Percentiles rank a stretch among this genome's conserved stretches.
Conservation (phyloP, 2,329 filamentous ascomycete genomes). For the Dothidotthia symphoricarpi region DNA sequence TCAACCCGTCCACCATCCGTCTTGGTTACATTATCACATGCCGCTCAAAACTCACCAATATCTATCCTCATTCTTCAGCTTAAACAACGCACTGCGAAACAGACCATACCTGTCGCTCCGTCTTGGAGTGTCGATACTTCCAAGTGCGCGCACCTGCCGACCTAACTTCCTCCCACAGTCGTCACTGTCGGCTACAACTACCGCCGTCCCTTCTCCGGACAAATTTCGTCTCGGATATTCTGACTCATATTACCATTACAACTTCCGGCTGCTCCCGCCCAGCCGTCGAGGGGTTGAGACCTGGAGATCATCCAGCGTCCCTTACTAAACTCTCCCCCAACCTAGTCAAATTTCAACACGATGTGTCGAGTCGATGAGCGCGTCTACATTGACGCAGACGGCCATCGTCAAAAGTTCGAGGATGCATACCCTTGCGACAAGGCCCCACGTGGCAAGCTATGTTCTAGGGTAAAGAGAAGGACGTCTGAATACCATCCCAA, state of each 20-base stretch:
- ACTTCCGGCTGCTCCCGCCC: not conserved
- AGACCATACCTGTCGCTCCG: too few species aligned
- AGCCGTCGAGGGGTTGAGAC: constrained; percentile 12
- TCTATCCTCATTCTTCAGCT: constrained; percentile 6
- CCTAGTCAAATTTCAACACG: constrained; percentile 3
- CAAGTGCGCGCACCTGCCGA: too few species aligned
- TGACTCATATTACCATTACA: not conserved
- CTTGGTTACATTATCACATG: constrained; percentile 28
- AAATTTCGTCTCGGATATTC: too few species aligned
- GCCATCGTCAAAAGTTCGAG: constrained; percentile 24
- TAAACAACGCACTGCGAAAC: too few species aligned
- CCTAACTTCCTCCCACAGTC: too few species aligned
- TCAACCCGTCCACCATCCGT: constrained; percentile 22
- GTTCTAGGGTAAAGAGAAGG: constrained; percentile 24
- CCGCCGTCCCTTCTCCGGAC: too few species aligned
- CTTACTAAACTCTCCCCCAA: not conserved
- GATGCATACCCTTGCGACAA: constrained; percentile 28
- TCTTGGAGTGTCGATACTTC: too few species aligned
- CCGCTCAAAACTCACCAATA: too few species aligned
- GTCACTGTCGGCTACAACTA: too few species aligned
- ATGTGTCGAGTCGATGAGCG: constrained; percentile 38
- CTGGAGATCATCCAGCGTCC: not conserved
- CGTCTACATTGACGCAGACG: constrained; percentile 28
- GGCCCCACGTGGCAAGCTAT: constrained; percentile 20
- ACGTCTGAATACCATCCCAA: constrained; percentile 25